These are phyloP conservation scores for Cryptococcus hybrid DNA, from an alignment of 1,284 basidiomycete genomes.

Conservation along the genomic window DNA sequence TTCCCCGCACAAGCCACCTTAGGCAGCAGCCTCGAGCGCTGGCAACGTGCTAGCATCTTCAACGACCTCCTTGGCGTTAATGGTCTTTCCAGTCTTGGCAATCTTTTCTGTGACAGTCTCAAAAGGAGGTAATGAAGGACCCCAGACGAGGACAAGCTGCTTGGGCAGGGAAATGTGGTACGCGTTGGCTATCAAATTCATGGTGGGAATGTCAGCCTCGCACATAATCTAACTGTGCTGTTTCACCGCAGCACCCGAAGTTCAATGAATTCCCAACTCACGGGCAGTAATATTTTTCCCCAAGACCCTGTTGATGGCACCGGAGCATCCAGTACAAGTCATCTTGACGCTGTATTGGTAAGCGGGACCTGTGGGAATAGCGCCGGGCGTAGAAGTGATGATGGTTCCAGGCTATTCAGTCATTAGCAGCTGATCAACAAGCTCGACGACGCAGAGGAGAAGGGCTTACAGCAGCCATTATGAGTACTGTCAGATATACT, in stretches of 20 bases:
- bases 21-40: slow-evolving; percentile 11
- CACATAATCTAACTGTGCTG: too few species aligned
- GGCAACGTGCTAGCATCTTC: slow-evolving; percentile 17
- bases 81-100: slow-evolving; percentile 49
- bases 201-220: background rate
- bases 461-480: too few species aligned
- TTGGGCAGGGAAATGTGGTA: slow-evolving; percentile 42
- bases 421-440: too few species aligned
- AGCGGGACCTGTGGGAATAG: slow-evolving; percentile 32
- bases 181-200: slow-evolving; percentile 32
- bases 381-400: slow-evolving; percentile 13
- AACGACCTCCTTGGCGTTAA: slow-evolving; percentile 26
- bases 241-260: too few species aligned
- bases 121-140: slow-evolving; percentile 40
- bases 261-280: slow-evolving; percentile 21
- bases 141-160: slow-evolving; percentile 47
- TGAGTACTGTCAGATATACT: too few species aligned
- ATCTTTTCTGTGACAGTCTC: slow-evolving; percentile 46
- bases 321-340: slow-evolving; percentile 50
- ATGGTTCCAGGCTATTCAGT: slow-evolving; percentile 7
- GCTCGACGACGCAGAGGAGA: too few species aligned
- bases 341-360: slow-evolving; percentile 49
- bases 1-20: background rate
- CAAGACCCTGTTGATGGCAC: slow-evolving; percentile 47
- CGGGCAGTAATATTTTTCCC: slow-evolving; percentile 46